These are phyloP conservation scores for Alternaria burnsii DNA, from an alignment of 2,329 filamentous ascomycete genomes.

Conservation along the genomic window DNA sequence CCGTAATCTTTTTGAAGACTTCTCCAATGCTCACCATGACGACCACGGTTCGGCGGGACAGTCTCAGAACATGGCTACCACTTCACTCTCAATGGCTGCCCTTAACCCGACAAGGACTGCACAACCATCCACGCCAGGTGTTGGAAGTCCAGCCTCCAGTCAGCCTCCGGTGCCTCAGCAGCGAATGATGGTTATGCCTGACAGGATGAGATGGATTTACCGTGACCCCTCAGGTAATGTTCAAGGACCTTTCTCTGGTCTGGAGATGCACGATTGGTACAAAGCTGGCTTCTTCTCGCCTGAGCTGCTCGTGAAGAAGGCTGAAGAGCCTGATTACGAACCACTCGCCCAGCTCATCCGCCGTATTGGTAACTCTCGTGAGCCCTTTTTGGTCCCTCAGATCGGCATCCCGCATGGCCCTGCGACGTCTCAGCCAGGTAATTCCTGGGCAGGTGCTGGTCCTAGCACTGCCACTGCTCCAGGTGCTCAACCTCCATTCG, in stretches of 20 bases:
- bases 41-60: slow-evolving; percentile 34
- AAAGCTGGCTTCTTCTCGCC: slow-evolving; percentile 98
- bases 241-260: slow-evolving; percentile 92
- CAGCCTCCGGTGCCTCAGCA: slow-evolving; percentile 75
- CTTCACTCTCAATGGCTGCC: slow-evolving; percentile 43
- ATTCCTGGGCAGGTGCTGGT: slow-evolving; percentile 54
- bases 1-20: slow-evolving; percentile 52
- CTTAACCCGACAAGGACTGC: slow-evolving; percentile 46
- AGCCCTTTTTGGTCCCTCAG: slow-evolving; percentile 96
- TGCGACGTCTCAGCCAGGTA: slow-evolving; percentile 61
- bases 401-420: slow-evolving; percentile 93
- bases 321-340: slow-evolving; percentile 93
- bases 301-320: slow-evolving; percentile 91
- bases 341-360: slow-evolving; percentile 93
- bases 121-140: slow-evolving; percentile 46
- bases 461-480: slow-evolving; percentile 47
- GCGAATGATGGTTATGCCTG: slow-evolving; percentile 98
- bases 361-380: slow-evolving; percentile 94
- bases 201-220: slow-evolving; percentile 98
- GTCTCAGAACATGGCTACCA: slow-evolving; percentile 38
- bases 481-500: slow-evolving; percentile 78
- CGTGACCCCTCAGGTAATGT: slow-evolving; percentile 91
- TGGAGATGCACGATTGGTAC: slow-evolving; percentile 99
- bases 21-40: slow-evolving; percentile 41
- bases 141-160: slow-evolving; percentile 64